These are phyloP conservation scores for Cercospora sp. DNA, from an alignment of 2,329 filamentous ascomycete genomes.

Conservation along the genomic window DNA sequence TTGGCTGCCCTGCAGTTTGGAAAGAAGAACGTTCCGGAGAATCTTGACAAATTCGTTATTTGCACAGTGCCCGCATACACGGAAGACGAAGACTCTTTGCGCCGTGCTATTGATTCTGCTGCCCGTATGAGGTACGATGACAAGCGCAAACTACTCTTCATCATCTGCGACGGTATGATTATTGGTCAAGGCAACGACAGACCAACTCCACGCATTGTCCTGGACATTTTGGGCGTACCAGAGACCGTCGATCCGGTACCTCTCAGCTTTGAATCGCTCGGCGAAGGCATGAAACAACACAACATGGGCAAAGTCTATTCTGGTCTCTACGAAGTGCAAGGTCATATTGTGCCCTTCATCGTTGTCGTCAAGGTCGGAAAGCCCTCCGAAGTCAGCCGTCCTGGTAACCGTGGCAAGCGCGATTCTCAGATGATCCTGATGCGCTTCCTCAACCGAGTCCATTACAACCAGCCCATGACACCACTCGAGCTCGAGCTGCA, in stretches of 20 bases:
- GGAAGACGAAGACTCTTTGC: slow-evolving; percentile 95
- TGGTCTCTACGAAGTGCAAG: slow-evolving; percentile 94
- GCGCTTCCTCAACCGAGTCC: slow-evolving; percentile 98
- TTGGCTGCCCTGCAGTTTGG: slow-evolving; percentile 93
- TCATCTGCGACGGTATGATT: slow-evolving; percentile 98
- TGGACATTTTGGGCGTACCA: slow-evolving; percentile 94
- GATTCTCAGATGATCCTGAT: slow-evolving; percentile 98
- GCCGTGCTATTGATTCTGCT: slow-evolving; percentile 93
- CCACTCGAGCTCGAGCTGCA: slow-evolving; percentile 97
- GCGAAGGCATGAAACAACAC: slow-evolving; percentile 94
- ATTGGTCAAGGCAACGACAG: slow-evolving; percentile 97
- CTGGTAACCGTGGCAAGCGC: slow-evolving; percentile 98
- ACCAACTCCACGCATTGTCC: slow-evolving; percentile 89
- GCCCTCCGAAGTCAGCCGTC: slow-evolving; percentile 69
- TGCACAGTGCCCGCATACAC: slow-evolving; percentile 97
- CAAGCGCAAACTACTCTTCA: slow-evolving; percentile 90
- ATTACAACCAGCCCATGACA: slow-evolving; percentile 96
- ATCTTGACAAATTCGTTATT: slow-evolving; percentile 97
- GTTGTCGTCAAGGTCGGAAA: slow-evolving; percentile 96
- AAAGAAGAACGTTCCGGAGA: slow-evolving; percentile 86
- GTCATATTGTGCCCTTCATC: slow-evolving; percentile 96
- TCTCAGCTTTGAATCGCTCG: slow-evolving; percentile 92
- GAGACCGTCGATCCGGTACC: slow-evolving; percentile 93
- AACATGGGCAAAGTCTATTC: slow-evolving; percentile 99
- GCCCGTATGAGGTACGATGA: slow-evolving; percentile 96